These are phyloP conservation scores for Venturiaceae sp. DNA, from an alignment of 2,329 filamentous ascomycete genomes.

Conservation along the genomic window DNA sequence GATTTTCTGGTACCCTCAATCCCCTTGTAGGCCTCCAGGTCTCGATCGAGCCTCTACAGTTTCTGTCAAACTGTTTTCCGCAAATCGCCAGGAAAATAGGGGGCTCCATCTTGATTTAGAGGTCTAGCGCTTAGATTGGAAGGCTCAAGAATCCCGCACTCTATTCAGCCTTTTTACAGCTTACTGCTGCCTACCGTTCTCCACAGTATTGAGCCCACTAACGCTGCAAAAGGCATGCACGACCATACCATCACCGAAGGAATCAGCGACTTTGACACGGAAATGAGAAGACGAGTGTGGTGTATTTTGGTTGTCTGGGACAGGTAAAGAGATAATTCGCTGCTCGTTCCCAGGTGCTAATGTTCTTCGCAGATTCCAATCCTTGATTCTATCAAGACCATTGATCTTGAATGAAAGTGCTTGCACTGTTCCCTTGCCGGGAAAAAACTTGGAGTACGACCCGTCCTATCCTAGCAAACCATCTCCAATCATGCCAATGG, in stretches of 20 bases:
- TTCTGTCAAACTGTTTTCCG: no score
- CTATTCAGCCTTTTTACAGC: neutral
- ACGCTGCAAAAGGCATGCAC: slow-evolving; percentile 25
- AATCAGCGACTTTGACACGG: slow-evolving; percentile 35
- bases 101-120: no score
- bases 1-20: no score
- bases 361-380: slow-evolving; percentile 27
- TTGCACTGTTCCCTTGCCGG: slow-evolving; percentile 30
- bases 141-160: no score
- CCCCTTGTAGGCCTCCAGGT: no score
- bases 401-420: slow-evolving; percentile 33
- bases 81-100: no score
- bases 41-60: no score
- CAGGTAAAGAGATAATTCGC: slow-evolving; percentile 29
- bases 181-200: neutral
- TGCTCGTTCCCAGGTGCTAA: neutral
- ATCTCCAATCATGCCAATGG: slow-evolving; percentile 35
- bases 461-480: slow-evolving; percentile 25
- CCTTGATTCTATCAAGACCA: slow-evolving; percentile 31
- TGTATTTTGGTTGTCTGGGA: slow-evolving; percentile 38
- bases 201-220: no score
- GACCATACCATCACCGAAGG: slow-evolving; percentile 24
- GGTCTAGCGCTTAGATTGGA: no score
- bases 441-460: slow-evolving; percentile 25
- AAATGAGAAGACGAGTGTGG: slow-evolving; percentile 38